Evolutionary conservation across 352 stramenopile species (phyloP), one percentile per base, ranked within the genome.

Genomic region (Phytophthora sojae): DNA sequence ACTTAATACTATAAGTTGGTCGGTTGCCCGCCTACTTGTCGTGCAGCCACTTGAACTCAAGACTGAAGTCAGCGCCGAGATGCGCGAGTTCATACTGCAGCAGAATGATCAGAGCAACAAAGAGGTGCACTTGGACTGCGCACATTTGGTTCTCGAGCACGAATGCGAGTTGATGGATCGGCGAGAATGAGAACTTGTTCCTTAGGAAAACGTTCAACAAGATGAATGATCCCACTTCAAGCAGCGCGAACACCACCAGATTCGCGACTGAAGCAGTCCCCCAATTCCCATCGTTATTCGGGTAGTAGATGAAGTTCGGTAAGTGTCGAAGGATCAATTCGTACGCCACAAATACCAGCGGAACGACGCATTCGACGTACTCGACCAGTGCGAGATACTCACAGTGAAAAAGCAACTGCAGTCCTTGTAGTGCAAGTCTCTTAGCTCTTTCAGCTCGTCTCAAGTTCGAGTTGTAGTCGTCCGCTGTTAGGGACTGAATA

Each of bases 321-420:
- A 86, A 51, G 3, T 76, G 7, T n/a, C 64, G 67, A 11, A 87
- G 63, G 21, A 75, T 37, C 6, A 71, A 25, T 25, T 76, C 58
- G 54, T 81, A 83, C 15, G 64, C 4, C 4, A 66, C 56, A 58
- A 75, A 83, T 12, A 76, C 26, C 21, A 69, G 50, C 4, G 76
- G 76, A 14, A 80, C 61, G 14, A 80, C 53, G 25, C 68, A 80
- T 42, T 78, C 64, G 55, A 80, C 50, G 57, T 80, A 80, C 67
- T 82, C 68, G 39, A 67, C 64, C 4, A 82, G 55, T 8, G 64
- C 30, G 2, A 79, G 44, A 44, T 71, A 73, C 23, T 80, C 65
- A 26, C 67, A 74, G 17, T 57, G 59, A 68, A 76, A 82, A 0
- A 82, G 57, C 32, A 80, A 29, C 25, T 67, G 70, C 8, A 77